Conservation (phyloP, 192 early-diverging fungal species). For the Oehlia diaphana region DNA sequence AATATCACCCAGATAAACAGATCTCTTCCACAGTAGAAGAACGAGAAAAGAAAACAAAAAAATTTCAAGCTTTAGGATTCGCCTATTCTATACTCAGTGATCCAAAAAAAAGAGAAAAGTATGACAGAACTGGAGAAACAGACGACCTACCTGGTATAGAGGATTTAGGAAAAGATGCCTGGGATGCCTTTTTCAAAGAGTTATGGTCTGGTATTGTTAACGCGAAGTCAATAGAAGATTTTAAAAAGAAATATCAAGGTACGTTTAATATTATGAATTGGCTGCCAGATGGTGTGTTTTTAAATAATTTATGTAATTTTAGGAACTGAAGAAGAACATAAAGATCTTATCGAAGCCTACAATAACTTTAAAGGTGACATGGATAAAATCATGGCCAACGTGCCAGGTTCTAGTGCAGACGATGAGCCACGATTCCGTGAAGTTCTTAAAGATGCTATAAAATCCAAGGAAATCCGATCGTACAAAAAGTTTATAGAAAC, state of each 20-base stretch:
- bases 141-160: constrained; percentile 30
- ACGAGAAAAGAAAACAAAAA: constrained; percentile 53
- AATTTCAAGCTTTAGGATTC: constrained; percentile 75
- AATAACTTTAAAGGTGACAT: constrained; percentile 67
- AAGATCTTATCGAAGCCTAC: constrained; percentile 71
- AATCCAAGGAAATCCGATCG: constrained; percentile 48
- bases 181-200: constrained; percentile 82
- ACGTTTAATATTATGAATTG: background rate
- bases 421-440: constrained; percentile 65
- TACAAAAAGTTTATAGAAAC: constrained; percentile 58
- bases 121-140: constrained; percentile 76
- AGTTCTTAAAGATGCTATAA: constrained; percentile 68
- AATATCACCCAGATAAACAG: constrained; percentile 83
- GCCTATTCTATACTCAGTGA: constrained; percentile 79
- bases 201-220: constrained; percentile 74
- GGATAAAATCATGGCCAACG: constrained; percentile 61
- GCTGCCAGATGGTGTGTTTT: background rate
- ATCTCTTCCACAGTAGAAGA: constrained; percentile 63
- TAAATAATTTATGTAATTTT: background rate
- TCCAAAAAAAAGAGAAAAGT: constrained; percentile 56
- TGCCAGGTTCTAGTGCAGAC: constrained; percentile 59
- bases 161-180: constrained; percentile 50
- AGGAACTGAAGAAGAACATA: constrained; percentile 74
- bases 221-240: constrained; percentile 73
- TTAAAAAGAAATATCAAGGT: constrained; percentile 71